phyloP scores from a whole-genome alignment of 176 grass and related monocot genomes.

The Typha latifolia region DNA sequence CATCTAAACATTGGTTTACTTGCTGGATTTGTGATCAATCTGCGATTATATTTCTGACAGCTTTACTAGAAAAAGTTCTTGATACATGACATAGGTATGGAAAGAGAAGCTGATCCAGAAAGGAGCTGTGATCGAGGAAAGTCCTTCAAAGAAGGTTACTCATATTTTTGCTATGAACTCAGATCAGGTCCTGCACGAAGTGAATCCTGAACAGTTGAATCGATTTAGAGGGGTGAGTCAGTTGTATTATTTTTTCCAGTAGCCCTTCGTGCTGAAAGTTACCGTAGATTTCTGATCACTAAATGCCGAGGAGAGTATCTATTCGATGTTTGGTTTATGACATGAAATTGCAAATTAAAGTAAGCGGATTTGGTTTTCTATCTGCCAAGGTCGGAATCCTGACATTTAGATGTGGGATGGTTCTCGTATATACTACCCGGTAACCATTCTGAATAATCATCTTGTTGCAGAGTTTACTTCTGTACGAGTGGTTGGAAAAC shows the following conservation, averaged over 20 bases:
- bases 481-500: conserved; percentile 64
- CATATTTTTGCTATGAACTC: conserved; percentile 62
- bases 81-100: conserved; percentile 52
- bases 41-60: too few relatives aligned
- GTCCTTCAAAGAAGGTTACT: conserved; percentile 36
- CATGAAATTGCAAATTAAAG: background rate
- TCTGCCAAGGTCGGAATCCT: too few relatives aligned
- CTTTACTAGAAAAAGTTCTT: background rate
- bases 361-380: background rate
- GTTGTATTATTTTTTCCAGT: conserved; percentile 3
- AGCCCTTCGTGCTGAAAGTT: background rate
- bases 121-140: conserved; percentile 47
- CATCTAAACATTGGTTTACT: background rate
- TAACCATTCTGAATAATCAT: background rate
- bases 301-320: too few relatives aligned
- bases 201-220: conserved; percentile 42
- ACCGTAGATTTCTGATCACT: background rate
- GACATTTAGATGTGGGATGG: too few relatives aligned
- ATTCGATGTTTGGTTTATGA: background rate
- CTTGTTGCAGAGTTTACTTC: conserved; percentile 40
- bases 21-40: too few relatives aligned
- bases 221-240: conserved; percentile 46
- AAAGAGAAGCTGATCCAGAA: conserved; percentile 78
- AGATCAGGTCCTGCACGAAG: conserved; percentile 41
- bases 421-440: background rate